phyloP scores from a whole-genome alignment of 2,329 filamentous ascomycete species.

The Cryphonectria radicalis region DNA sequence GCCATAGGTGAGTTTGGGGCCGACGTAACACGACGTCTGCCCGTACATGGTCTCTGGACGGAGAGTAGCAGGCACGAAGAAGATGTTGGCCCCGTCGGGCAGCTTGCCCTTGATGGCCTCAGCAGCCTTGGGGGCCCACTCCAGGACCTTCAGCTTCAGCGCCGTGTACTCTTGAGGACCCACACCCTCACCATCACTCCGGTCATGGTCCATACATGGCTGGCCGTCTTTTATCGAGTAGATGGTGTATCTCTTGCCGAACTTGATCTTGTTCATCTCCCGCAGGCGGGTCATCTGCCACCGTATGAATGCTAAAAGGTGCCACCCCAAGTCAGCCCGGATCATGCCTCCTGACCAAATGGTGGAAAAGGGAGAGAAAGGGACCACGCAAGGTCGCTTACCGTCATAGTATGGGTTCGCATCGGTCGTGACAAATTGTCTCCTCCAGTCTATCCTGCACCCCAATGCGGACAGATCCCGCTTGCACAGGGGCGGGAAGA shows the following conservation, averaged over 20 bases:
- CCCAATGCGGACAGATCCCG: conserved; percentile 83
- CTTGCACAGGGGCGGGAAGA: conserved; percentile 83
- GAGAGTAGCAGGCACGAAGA: conserved; percentile 88
- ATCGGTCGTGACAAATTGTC: conserved; percentile 92
- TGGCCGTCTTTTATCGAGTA: conserved; percentile 90
- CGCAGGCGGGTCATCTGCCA: conserved; percentile 97
- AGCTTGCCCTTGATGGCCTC: conserved; percentile 77
- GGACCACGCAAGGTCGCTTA: conserved; percentile 1
- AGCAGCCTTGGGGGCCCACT: conserved; percentile 81
- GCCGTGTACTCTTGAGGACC: conserved; percentile 75
- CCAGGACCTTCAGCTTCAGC: conserved; percentile 86
- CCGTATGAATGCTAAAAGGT: conserved; percentile 68
- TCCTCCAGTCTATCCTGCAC: conserved; percentile 88
- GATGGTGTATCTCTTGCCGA: conserved; percentile 84
- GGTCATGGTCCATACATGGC: conserved; percentile 60
- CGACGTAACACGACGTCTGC: conserved; percentile 93
- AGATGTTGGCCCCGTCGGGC: conserved; percentile 78
- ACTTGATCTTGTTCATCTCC: conserved; percentile 89
- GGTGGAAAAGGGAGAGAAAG: background rate
- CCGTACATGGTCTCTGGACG: conserved; percentile 99
- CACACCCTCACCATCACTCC: conserved; percentile 47
- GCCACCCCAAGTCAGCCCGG: background rate
- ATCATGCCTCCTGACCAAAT: background rate
- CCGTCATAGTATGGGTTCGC: conserved; percentile 94
- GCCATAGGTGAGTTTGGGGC: conserved; percentile 86